Evolutionary conservation across 2,329 filamentous ascomycete species (phyloP), one percentile per base, ranked within the genome.

Genomic region (Lachnellula subtilissima): DNA sequence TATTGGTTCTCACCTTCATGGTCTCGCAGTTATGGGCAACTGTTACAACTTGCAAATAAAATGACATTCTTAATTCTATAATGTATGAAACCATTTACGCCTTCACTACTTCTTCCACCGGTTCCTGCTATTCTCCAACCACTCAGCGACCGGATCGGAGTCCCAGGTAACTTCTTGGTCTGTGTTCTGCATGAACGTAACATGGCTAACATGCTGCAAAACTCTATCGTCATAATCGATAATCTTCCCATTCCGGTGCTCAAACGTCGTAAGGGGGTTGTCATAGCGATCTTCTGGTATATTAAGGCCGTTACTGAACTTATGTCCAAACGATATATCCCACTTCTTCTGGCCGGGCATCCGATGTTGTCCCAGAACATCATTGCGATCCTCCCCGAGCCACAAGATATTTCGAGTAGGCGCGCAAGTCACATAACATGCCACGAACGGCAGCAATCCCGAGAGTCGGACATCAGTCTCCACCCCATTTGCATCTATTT

Each of bases 331-430:
- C 1, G 53, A 40, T 14, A 61, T 57, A 17, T 55, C 56, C 59
- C 62, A 64, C 48, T 58, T 60, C 59, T 64, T 65, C 37, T 70
- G 67, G 1, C 71, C 73, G 11, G 76, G 76, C 61, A 78, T 66
- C 19, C 72, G 70, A 15, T 64, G 67, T 5, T 71, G 65, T 1
- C 76, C 74, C 3, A 79, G 61, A 5, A 78, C 74, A 46, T 78
- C 75, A 52, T 71, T 69, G 19, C 76, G 68, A 54, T 75, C 71
- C 55, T 75, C 72, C 15, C 76, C 76, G 39, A 78, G 51, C 69
- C 72, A 76, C 9, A 78, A 39, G 17, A 62, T 58, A 39, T 61
- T 64, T 45, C 62, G 66, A 1, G 68, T 70, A 0, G 76, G 76
- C 6, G 72, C 72, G n/a, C 68, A 69, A 19, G 72, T 70, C 19